A percentile compares a stretch with the other conserved stretches of the same genome.
These are phyloP conservation scores for Logfia minima DNA, from an alignment of 129 eudicot genomes.

Conservation along the genomic window DNA sequence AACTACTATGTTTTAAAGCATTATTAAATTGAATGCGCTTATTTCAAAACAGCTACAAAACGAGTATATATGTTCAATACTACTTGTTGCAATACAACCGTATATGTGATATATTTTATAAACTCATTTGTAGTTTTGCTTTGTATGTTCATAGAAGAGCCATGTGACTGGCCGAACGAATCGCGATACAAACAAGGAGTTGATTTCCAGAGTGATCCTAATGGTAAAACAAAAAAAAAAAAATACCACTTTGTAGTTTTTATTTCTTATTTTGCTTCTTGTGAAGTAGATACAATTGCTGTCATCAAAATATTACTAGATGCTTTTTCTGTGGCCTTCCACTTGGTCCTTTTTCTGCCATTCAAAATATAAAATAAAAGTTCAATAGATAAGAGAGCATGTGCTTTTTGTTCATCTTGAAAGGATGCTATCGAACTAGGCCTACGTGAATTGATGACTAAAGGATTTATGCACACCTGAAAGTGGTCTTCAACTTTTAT, in stretches of 20 bases:
- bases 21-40: too few relatives aligned
- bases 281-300: neutral
- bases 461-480: too few relatives aligned
- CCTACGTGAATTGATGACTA: neutral
- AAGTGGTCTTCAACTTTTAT: neutral
- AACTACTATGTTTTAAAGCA: too few relatives aligned
- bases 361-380: neutral
- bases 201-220: conserved; percentile 6
- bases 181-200: conserved; percentile 1
- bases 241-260: too few relatives aligned
- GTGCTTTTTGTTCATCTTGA: neutral
- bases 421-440: neutral
- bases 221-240: neutral
- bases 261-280: neutral
- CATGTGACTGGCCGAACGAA: conserved; percentile 1
- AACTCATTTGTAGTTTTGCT: too few relatives aligned
- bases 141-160: neutral
- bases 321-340: too few relatives aligned
- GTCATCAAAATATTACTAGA: neutral
- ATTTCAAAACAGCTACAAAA: too few relatives aligned
- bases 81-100: too few relatives aligned
- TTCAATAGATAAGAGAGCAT: neutral
- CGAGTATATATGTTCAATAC: too few relatives aligned
- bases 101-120: too few relatives aligned
- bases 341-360: too few relatives aligned